These are phyloP conservation scores for Dysphania ambrosioides DNA, from an alignment of 148 eudicot species.

Conservation along the genomic window DNA sequence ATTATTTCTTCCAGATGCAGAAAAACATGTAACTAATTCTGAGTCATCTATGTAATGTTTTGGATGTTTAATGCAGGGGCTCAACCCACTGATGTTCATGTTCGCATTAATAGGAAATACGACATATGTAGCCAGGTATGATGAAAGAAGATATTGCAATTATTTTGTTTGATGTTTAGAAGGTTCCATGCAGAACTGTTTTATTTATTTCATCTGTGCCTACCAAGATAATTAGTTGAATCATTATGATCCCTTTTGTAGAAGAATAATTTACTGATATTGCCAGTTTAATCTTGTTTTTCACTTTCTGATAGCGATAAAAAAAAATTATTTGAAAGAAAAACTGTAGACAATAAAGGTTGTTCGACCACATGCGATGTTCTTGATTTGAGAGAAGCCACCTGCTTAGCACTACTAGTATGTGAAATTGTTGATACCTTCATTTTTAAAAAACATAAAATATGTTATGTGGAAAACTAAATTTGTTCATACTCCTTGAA, in stretches of 20 bases:
- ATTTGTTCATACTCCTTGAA: not conserved
- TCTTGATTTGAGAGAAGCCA: not conserved
- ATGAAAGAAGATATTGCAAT: not conserved
- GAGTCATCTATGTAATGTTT: not conserved
- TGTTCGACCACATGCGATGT: not conserved
- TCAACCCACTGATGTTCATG: constrained; percentile 75
- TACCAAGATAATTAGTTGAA: not conserved
- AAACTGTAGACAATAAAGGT: not conserved
- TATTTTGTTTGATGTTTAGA: not conserved
- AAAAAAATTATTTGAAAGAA: not conserved
- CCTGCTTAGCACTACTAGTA: not conserved
- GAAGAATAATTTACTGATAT: no score
- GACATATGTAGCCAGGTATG: constrained; percentile 76
- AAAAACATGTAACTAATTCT: not conserved
- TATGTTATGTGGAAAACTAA: not conserved
- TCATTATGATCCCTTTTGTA: no score
- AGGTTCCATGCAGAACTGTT: not conserved
- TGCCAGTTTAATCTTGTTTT: not conserved
- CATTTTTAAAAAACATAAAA: not conserved
- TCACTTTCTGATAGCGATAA: not conserved
- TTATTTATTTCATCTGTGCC: not conserved
- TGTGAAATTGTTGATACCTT: not conserved
- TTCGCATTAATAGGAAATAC: constrained; percentile 70
- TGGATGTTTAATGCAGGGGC: constrained; percentile 53
- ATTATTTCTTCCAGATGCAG: not conserved